Conservation (phyloP, 2,329 filamentous ascomycete genomes). For the Ambrosiella xylebori region DNA sequence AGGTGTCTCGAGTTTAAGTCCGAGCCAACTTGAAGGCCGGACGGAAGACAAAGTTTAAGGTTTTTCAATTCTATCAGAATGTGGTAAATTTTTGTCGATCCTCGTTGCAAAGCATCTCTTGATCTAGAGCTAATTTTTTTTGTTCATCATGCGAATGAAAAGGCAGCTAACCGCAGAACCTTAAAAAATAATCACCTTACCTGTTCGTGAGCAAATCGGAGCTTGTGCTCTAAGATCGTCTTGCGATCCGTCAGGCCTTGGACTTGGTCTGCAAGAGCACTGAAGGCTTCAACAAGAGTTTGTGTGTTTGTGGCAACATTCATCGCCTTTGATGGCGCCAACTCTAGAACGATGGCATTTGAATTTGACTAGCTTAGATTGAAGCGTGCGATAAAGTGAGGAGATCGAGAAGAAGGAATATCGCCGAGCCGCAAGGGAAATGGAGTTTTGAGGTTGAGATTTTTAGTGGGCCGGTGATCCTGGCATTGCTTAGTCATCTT, state of each 20-base stretch:
- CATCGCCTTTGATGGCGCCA: constrained; percentile 13
- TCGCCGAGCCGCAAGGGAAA: constrained; percentile 4
- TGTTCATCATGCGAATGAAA: constrained; percentile 25
- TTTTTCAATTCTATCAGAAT: constrained; percentile 21
- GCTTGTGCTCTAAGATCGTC: constrained; percentile 48
- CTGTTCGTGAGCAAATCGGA: constrained; percentile 49
- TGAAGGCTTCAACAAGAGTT: constrained; percentile 47
- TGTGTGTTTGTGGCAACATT: constrained; percentile 22
- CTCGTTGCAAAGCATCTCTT: constrained; percentile 45
- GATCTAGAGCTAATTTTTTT: constrained; percentile 64
- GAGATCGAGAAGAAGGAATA: constrained; percentile 14
- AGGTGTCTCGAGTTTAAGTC: not conserved
- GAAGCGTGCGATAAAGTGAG: constrained; percentile 14
- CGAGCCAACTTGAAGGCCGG: not conserved
- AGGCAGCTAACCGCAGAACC: not conserved
- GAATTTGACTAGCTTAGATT: not conserved
- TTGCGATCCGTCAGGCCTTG: constrained; percentile 46
- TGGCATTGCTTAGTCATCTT: not conserved
- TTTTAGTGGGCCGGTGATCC: constrained; percentile 10
- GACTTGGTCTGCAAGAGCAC: constrained; percentile 46
- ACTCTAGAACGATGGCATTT: constrained; percentile 12
- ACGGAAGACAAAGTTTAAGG: constrained; percentile 5
- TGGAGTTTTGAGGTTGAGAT: constrained; percentile 10
- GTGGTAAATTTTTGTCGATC: constrained; percentile 40
- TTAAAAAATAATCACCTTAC: constrained; percentile 25